phyloP scores from a whole-genome alignment of 2,329 filamentous ascomycete species.

The Xylariaceae sp. region DNA sequence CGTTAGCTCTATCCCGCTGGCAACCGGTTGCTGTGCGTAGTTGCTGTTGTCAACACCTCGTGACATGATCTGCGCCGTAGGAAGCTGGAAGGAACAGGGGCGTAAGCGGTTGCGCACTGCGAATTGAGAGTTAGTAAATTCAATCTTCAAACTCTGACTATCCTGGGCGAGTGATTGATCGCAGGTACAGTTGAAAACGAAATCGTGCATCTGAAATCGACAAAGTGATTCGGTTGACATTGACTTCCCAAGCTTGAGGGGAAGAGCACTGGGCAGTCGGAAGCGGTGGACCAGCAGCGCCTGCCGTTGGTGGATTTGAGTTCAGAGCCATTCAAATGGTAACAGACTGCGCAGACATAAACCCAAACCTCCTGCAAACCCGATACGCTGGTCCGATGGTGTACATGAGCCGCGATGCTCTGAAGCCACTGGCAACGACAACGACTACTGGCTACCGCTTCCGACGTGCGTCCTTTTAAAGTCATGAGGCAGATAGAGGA shows the following conservation, averaged over 20 bases:
- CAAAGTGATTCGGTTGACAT: no score
- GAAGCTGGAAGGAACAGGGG: slow-evolving; percentile 7
- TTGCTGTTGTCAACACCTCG: slow-evolving; percentile 24
- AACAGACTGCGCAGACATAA: no score
- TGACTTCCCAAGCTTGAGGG: background rate
- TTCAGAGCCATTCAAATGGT: no score
- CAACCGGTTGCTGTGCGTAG: slow-evolving; percentile 24
- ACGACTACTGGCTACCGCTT: background rate
- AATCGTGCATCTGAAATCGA: no score
- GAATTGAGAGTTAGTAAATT: slow-evolving; percentile 1
- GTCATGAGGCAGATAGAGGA: background rate
- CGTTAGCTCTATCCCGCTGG: slow-evolving; percentile 24
- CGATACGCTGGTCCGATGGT: no score
- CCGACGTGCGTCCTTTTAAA: background rate
- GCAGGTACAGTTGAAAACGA: background rate
- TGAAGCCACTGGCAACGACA: background rate
- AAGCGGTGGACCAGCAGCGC: background rate
- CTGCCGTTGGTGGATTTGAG: no score
- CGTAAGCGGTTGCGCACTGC: slow-evolving; percentile 13
- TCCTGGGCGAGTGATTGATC: background rate
- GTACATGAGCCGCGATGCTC: no score
- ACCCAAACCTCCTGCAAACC: no score
- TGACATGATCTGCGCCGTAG: slow-evolving; percentile 22
- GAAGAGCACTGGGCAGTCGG: background rate
- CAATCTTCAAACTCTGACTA: background rate